Evolutionary conservation across 805 yeast genomes (phyloP), one percentile per base, ranked within the genome.

Genomic region (Schizosaccharomyces osmophilus): DNA sequence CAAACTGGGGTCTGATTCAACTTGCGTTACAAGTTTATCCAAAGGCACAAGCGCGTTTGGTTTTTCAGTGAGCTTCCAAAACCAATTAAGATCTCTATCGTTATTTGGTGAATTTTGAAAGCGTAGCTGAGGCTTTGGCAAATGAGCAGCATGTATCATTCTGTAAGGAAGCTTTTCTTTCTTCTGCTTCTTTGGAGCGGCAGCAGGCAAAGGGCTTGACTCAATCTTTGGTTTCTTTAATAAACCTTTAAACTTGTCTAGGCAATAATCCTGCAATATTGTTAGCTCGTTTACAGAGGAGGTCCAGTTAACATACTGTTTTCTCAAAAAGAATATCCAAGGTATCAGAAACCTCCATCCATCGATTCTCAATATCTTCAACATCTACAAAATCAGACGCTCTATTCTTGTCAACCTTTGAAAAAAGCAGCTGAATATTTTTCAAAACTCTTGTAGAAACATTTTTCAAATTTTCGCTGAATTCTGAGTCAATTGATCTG

Each of bases 291-390:
- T 22, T 9, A 9, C 13, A 36, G 3, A 36, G 41, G 41, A 36
- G 41, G 48, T 55, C 22, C 61, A 36, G 31, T 60, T 15, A 55
- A 24, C 65, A 65, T 55, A 64, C 72, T 59, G 86, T 75, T 64
- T 79, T 84, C 68, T 90, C 98, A 64, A 86, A 80, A 43, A 86
- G 70, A 22, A 75, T 71, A 66, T 90, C 97, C 61, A 89, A 69
- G 0, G 80, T 70, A 64, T 81, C 78, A 45, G 83, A 76, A 1
- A 89, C 71, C 26, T 74, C 72, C 59, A 78, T 78, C 95, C 95
- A 85, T 36, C 76, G 19, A 9, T 73, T 75, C 3, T 72, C 69
- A 0, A 82, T 65, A 8, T 74, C 73, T 0, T 77, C 81, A 29
- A 74, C 73, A 1, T 78, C 79, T 15, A 60, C 62, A n/a, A 70